Evolutionary conservation across 129 eudicot species (phyloP), one percentile per base, ranked within the genome.

Genomic region (Tagetes patula): DNA sequence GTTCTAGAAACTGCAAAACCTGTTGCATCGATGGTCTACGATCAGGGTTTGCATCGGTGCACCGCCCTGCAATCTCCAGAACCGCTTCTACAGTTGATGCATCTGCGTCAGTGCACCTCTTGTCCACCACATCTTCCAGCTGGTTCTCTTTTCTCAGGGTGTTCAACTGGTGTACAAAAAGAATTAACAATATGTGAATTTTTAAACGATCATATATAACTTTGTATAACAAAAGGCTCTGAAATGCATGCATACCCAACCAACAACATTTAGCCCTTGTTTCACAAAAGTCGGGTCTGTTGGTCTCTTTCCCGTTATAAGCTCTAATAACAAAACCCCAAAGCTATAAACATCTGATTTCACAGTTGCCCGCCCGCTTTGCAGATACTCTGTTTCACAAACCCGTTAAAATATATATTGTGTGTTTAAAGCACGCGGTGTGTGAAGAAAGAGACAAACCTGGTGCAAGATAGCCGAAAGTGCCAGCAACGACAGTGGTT

Each of bases 401-500:
- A 45, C 60, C 47, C 48, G 14, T 61, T 61, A 61, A 31, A 11
- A 5, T 1, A 38, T 20, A 37, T 2, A n/a, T 62, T 3, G 9
- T 0, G 34, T 13, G 13, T 64, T 64, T 2, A 12, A 39, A 64
- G 40, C 12, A 7, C 30, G 11, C 7, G 12, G 64, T 50, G 37
- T 53, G 65, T 8, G 13, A 32, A 10, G 45, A 40, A 43, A 31
- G 54, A 13, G 64, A 77, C 82, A 32, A 39, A 87, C 98, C 98
- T 81, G 98, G 97, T 53, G 98, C 98, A 72, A 94, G 72, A 84
- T 94, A 94, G 65, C 98, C 98, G 20, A 94, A 94, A 78, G 98
- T 94, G 46, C 98, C 98, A 27, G 98, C 98, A 70, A 94, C 97
- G 6, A 94, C 97, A n/a, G 98, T 94, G 63, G 98, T 94, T 38